phyloP scores from a whole-genome alignment of 2,329 filamentous ascomycete genomes.

The Pyrenophora tritici-repentis region DNA sequence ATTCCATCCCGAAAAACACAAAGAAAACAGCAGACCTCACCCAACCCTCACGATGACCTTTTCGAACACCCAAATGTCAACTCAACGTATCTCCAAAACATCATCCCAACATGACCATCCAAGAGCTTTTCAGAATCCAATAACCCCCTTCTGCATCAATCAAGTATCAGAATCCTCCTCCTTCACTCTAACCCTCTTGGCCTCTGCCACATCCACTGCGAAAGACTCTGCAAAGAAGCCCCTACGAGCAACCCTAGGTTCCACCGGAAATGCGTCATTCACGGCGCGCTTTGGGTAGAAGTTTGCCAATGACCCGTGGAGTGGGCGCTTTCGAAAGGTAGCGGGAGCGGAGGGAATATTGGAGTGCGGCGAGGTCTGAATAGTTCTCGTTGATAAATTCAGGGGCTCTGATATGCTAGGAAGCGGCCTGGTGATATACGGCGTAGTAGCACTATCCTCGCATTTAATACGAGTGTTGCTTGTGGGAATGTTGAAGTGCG shows the following conservation, averaged over 20 bases:
- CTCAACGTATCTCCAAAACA: neutral
- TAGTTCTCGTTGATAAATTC: neutral
- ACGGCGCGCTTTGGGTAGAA: neutral
- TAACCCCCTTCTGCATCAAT: too few species aligned
- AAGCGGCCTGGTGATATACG: too few species aligned
- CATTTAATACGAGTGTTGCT: too few species aligned
- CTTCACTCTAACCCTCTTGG: neutral
- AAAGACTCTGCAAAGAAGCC: too few species aligned
- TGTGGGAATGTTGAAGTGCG: neutral
- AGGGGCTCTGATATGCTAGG: neutral
- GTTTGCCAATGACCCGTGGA: neutral
- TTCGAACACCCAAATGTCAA: neutral
- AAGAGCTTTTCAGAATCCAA: too few species aligned
- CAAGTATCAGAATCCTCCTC: neutral
- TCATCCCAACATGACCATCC: neutral
- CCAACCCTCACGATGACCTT: neutral
- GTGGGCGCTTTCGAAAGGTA: neutral
- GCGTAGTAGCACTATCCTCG: too few species aligned
- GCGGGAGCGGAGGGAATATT: neutral
- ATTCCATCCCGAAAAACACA: too few species aligned
- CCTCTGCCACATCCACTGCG: neutral
- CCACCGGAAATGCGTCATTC: neutral
- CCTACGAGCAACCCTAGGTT: too few species aligned
- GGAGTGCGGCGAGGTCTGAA: conserved; percentile 1
- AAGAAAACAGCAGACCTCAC: neutral